Base-by-base conservation (phyloP, 2,329 filamentous ascomycete species). In the Stromatinia cepivora region DNA sequence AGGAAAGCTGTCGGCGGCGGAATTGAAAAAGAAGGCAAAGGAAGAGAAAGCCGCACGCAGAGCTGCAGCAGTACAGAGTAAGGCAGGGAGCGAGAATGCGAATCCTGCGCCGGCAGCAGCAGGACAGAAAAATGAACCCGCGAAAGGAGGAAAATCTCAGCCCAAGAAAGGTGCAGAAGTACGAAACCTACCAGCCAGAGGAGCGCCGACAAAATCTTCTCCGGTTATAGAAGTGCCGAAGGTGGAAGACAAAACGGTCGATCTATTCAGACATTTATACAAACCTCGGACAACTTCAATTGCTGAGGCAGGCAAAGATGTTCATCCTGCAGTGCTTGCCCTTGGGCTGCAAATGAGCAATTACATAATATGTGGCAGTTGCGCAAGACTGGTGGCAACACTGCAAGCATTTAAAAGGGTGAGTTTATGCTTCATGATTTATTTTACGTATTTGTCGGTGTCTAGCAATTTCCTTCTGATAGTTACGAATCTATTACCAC, bases 11-110 rank as follows among this genome's bases (percentile, higher is more conserved):
- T 88, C 91, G 1, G 86, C 86, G 2, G 70, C 73, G 48, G 74
- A 75, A 65, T 79, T 97, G 77, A 98, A 98, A 82, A 94, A 94
- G 76, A 89, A 88, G 79, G 90, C 91, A 71, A 94, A 97, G 79
- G 94, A 92, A 45, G 94, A 97, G 79, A 98, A 97, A 82, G 91
- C 92, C 66, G 93, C 93, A 59, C 86, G 92, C 71, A 87, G 94
- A 82, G 92, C 91, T 62, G 89, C 89, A 77, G 87, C 85, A 76
- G 92, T 90, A 78, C 82, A 83, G 42, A 82, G 84, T 69, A 78
- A 79, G 72, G 78, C 81, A 73, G 75, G 78, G 70, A 77, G 80
- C 75, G 78, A 81, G 76, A 70, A 75, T 77, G 56, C 74, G 75
- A 67, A 74, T 67, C 58, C 73, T 54, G 63, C 73, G 59, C 53